Conservation (phyloP, 139 green algal species). For the Trebouxia sp. region DNA sequence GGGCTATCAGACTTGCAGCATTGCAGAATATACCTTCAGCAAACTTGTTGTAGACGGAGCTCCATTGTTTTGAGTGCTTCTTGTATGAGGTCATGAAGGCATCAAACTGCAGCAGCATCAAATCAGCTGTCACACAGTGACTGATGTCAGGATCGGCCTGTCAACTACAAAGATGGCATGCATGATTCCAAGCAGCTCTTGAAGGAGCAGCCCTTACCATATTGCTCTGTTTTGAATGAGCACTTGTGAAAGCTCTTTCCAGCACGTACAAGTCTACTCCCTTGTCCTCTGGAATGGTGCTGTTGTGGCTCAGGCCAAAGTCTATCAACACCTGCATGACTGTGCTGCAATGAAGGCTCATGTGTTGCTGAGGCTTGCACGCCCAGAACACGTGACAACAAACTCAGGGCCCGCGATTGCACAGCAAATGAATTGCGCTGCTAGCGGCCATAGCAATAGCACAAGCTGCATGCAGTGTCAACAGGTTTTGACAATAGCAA, state of each 20-base stretch:
- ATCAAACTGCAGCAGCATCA: slow-evolving; percentile 60
- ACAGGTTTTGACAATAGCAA: neutral
- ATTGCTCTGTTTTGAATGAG: slow-evolving; percentile 55
- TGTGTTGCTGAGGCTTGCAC: neutral
- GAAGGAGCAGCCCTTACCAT: slow-evolving; percentile 33
- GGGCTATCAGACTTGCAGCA: neutral
- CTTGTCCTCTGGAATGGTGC: slow-evolving; percentile 76
- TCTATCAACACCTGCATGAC: slow-evolving; percentile 80
- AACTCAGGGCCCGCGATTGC: neutral
- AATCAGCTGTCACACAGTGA: neutral
- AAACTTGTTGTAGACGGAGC: slow-evolving; percentile 78
- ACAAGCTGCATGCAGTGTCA: neutral
- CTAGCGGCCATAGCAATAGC: neutral
- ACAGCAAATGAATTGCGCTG: neutral
- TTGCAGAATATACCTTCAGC: slow-evolving; percentile 52
- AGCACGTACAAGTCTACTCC: slow-evolving; percentile 90
- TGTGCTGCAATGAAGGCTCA: too few relatives aligned
- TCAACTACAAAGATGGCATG: neutral
- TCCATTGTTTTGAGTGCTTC: slow-evolving; percentile 67
- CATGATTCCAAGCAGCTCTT: neutral
- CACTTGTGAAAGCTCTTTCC: slow-evolving; percentile 79
- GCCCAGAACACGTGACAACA: neutral
- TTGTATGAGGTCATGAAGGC: slow-evolving; percentile 74
- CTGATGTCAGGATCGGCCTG: neutral
- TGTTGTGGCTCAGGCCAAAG: slow-evolving; percentile 83